These are phyloP conservation scores for Neonothopanus nambi DNA, from an alignment of 1,284 basidiomycete genomes.

Conservation along the genomic window DNA sequence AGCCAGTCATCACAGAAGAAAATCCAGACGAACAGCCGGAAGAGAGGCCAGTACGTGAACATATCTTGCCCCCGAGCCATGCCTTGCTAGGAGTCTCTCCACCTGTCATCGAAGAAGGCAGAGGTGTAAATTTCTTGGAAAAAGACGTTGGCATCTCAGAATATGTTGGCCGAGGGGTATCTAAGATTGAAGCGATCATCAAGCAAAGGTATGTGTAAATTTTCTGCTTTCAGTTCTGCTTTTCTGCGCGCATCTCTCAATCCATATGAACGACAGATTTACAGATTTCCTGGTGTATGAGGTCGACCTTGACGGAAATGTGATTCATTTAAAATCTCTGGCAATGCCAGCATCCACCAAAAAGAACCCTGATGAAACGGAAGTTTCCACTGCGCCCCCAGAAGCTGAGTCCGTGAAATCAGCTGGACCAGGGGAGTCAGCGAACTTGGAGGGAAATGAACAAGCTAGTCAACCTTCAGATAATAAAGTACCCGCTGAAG, in stretches of 20 bases:
- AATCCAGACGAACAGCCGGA: constrained; percentile 11
- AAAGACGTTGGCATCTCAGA: constrained; percentile 89
- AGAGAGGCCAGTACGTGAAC: constrained; percentile 29
- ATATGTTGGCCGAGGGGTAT: constrained; percentile 74
- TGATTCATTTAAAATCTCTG: constrained; percentile 78
- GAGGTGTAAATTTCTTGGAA: constrained; percentile 68
- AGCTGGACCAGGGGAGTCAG: background rate
- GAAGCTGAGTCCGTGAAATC: constrained; percentile 2
- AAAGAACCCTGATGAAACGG: constrained; percentile 25
- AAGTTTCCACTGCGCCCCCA: background rate
- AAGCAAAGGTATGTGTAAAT: constrained; percentile 76
- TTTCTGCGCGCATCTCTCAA: constrained; percentile 6
- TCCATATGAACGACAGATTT: constrained; percentile 56
- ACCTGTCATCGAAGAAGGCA: constrained; percentile 47
- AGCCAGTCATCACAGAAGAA: constrained; percentile 14
- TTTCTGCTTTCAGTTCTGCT: too few relatives aligned
- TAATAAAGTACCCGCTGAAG: background rate
- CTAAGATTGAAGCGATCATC: constrained; percentile 85
- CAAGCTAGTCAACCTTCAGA: background rate
- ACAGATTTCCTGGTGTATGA: constrained; percentile 94
- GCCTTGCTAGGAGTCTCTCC: constrained; percentile 57
- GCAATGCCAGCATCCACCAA: constrained; percentile 61
- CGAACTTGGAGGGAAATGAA: background rate
- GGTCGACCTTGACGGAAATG: constrained; percentile 77
- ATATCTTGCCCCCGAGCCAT: constrained; percentile 74